phyloP scores from a whole-genome alignment of 768 basidiomycete genomes.

The Pleurotus eryngii region DNA sequence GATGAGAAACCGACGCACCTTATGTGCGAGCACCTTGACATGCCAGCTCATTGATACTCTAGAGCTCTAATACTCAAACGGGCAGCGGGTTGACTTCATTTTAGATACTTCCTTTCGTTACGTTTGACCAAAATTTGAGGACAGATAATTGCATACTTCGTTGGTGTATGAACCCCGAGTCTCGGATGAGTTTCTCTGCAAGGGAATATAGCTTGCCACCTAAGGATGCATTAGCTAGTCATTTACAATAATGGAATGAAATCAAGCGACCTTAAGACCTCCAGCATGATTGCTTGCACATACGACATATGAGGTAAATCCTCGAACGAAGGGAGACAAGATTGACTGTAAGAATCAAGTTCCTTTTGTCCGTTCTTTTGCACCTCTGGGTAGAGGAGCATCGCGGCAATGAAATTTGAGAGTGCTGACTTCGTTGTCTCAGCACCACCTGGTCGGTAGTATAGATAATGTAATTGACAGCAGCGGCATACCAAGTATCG shows the following conservation, averaged over 20 bases:
- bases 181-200: background rate
- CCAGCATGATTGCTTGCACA: constrained; percentile 18
- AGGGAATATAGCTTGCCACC: background rate
- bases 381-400: constrained; percentile 32
- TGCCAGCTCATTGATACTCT: no score
- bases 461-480: no score
- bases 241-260: no score
- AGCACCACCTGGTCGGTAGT: constrained; percentile 26
- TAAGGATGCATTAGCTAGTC: background rate
- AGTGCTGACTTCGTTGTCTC: constrained; percentile 37
- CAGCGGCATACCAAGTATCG: no score
- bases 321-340: constrained; percentile 29
- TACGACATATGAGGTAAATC: constrained; percentile 24
- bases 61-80: no score
- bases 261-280: constrained; percentile 11
- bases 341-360: constrained; percentile 25
- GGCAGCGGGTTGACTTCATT: no score
- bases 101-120: no score
- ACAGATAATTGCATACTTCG: no score
- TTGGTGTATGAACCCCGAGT: no score
- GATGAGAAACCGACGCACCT: no score
- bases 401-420: constrained; percentile 31
- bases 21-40: no score
- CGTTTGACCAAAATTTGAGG: no score
- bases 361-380: constrained; percentile 28